These are phyloP conservation scores for Fusarium virguliforme DNA, from an alignment of 2,329 filamentous ascomycete species.

Conservation along the genomic window DNA sequence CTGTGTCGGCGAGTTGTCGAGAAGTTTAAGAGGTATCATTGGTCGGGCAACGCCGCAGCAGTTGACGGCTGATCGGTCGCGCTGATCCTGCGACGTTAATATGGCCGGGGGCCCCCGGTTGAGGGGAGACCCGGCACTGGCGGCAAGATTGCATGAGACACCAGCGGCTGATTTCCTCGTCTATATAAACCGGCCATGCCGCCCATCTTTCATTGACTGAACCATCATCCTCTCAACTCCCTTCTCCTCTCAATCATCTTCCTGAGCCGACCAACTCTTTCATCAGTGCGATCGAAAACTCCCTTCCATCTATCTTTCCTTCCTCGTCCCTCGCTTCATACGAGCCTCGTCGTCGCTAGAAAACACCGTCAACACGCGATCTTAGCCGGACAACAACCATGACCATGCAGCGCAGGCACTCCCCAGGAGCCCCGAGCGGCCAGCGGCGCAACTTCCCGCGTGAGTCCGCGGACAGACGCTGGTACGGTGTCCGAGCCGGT, in stretches of 20 bases:
- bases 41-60: neutral
- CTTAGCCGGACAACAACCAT: neutral
- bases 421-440: too few species aligned
- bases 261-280: neutral
- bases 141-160: too few species aligned
- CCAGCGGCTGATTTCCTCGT: neutral
- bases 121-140: too few species aligned
- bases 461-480: neutral
- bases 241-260: neutral
- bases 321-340: neutral
- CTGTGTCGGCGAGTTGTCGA: neutral
- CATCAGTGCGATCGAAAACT: neutral
- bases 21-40: neutral
- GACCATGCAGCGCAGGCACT: neutral
- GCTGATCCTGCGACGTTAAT: neutral
- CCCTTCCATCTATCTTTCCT: neutral
- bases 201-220: neutral
- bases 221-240: conserved; percentile 2
- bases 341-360: neutral
- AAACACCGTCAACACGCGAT: neutral
- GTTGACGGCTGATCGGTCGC: neutral
- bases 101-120: too few species aligned
- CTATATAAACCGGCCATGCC: neutral
- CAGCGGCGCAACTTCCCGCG: too few species aligned
- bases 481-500: neutral